Evolutionary conservation across 2,329 filamentous ascomycete genomes (phyloP), one percentile per base, ranked within the genome.

Genomic region (Spiromastix sp.): DNA sequence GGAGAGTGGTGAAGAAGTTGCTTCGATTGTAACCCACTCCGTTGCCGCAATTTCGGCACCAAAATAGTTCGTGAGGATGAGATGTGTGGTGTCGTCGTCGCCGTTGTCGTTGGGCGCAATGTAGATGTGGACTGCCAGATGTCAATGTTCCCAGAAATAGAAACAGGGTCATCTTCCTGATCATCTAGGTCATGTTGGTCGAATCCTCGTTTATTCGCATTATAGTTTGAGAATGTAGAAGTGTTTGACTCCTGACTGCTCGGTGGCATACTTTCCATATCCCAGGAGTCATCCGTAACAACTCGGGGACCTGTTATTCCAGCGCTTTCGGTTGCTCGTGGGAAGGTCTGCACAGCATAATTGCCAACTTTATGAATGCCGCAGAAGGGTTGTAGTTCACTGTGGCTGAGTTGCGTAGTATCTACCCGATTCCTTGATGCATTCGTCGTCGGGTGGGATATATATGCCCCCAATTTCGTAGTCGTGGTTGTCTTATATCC

Each of bases 341-440:
- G 73, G 66, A 48, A 46, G 10, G 46, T 39, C 52, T 85, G 80
- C 18, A 70, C 64, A 19, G 71, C 71, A 27, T 79, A 61, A 0
- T 82, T 82, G 25, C 82, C 83, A 37, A 83, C 68, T 50, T 79
- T 85, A 61, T 85, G 71, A 45, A 91, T 70, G 17, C 84, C 85
- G 54, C 84, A 89, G 54, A 86, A 93, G 1, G 85, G 85, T 5
- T 79, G 64, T 4, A 93, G 67, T 52, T 91, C 85, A 11, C 25
- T 21, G 7, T 61, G 57, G 5, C 51, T 43, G 4, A 48, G 50
- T 29, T 49, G 47, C 30, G 54, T 51, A 3, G 47, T 46, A 17
- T 44, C 37, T 24, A 30, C 32, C 15, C 27, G 50, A 19, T 32
- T 15, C 27, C 32, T 20, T 11, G 32, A 24, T 18, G 38, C 28